These are phyloP conservation scores for Pisolithus orientalis DNA, from an alignment of 768 basidiomycete species.

Conservation along the genomic window DNA sequence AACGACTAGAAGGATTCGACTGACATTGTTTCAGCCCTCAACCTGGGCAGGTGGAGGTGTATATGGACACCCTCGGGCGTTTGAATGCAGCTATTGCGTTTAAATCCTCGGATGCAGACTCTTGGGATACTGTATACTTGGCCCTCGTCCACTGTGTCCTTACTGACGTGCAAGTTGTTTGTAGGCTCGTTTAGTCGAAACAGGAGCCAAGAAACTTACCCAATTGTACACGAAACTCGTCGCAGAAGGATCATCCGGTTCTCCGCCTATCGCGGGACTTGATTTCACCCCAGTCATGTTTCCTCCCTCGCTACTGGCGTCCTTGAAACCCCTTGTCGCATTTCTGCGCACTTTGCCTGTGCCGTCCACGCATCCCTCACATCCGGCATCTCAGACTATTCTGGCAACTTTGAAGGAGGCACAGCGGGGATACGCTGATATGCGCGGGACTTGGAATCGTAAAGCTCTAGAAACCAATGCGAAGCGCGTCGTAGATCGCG, in stretches of 20 bases:
- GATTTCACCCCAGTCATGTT: slow-evolving; percentile 52
- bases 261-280: slow-evolving; percentile 54
- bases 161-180: background rate
- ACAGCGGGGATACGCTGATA: slow-evolving; percentile 78
- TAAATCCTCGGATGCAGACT: slow-evolving; percentile 51
- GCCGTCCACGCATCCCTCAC: slow-evolving; percentile 77
- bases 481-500: slow-evolving; percentile 61
- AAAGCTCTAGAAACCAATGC: slow-evolving; percentile 71
- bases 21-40: slow-evolving; percentile 49
- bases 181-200: slow-evolving; percentile 71
- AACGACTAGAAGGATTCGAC: background rate
- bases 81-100: slow-evolving; percentile 78
- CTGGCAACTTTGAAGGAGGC: slow-evolving; percentile 64
- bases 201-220: slow-evolving; percentile 74
- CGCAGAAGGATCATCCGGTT: slow-evolving; percentile 79
- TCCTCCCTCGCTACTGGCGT: slow-evolving; percentile 44
- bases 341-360: slow-evolving; percentile 70
- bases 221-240: slow-evolving; percentile 83
- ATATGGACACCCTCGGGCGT: slow-evolving; percentile 69
- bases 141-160: background rate
- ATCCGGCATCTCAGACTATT: slow-evolving; percentile 66
- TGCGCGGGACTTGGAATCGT: slow-evolving; percentile 74
- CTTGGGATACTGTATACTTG: slow-evolving; percentile 44
- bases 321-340: slow-evolving; percentile 56
- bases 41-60: slow-evolving; percentile 53